Evolutionary conservation across 352 stramenopile species (phyloP).

Genomic region (Globisporangium nodosum): DNA sequence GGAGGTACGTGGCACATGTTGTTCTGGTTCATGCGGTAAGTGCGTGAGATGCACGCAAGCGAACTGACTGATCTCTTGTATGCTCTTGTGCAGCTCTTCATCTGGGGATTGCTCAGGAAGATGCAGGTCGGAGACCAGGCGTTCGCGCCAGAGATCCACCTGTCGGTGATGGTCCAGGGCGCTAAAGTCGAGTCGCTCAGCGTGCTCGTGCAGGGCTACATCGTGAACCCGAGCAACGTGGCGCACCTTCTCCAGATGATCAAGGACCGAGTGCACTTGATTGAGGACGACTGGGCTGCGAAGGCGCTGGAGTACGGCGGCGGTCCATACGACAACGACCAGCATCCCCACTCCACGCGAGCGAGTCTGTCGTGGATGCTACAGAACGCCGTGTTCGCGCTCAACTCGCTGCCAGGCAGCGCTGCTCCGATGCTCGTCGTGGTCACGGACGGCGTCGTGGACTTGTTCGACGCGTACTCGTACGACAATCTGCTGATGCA

Average conservation of each 20-base stretch:
- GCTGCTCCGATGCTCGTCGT: constrained; percentile 78
- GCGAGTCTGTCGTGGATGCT: constrained; percentile 72
- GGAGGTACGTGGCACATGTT: constrained; percentile 21
- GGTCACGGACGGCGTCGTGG: constrained; percentile 82
- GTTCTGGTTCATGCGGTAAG: too few relatives aligned
- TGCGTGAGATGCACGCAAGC: neutral
- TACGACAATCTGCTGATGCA: constrained; percentile 89
- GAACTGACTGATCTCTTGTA: neutral
- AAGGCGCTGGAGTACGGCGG: constrained; percentile 26
- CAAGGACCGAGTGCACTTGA: constrained; percentile 65
- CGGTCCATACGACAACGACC: constrained; percentile 7
- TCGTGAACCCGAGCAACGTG: constrained; percentile 57
- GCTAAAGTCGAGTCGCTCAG: constrained; percentile 72
- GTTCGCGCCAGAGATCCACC: constrained; percentile 67
- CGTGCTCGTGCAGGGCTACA: constrained; percentile 78
- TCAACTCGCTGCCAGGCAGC: constrained; percentile 78
- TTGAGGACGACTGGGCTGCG: constrained; percentile 78
- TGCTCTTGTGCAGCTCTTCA: constrained; percentile 44
- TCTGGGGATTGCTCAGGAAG: constrained; percentile 52
- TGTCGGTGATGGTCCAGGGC: constrained; percentile 80
- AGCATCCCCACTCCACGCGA: constrained; percentile 17
- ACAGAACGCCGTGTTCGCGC: constrained; percentile 82
- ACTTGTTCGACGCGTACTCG: constrained; percentile 64
- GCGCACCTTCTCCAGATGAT: constrained; percentile 57
- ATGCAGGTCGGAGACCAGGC: constrained; percentile 42